Percentiles rank a stretch among this genome's conserved stretches.
Conservation (phyloP, 139 green algal species). For the Trebouxia sp. region DNA sequence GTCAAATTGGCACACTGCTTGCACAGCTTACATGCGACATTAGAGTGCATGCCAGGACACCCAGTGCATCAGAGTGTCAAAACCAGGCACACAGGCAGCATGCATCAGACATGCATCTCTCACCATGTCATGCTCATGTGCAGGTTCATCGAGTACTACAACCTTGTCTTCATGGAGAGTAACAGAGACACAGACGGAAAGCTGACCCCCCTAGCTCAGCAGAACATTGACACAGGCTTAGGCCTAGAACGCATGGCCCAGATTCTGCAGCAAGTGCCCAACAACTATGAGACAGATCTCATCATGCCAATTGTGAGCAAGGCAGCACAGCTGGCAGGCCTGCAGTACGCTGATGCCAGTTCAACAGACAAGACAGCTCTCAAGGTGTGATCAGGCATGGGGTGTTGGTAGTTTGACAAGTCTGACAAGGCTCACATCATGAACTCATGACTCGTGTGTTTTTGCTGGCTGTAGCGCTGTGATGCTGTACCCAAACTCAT, state of each 20-base stretch:
- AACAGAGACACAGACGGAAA: conserved; percentile 71
- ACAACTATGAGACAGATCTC: conserved; percentile 97
- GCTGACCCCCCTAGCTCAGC: conserved; percentile 73
- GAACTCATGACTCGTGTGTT: no score
- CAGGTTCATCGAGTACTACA: conserved; percentile 83
- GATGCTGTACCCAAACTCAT: no score
- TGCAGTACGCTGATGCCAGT: conserved; percentile 65
- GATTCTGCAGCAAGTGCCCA: conserved; percentile 85
- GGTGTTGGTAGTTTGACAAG: no score
- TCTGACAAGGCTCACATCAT: no score
- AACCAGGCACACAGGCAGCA: no score
- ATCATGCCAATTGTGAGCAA: conserved; percentile 85
- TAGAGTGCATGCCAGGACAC: no score
- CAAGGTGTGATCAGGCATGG: conserved; percentile 58
- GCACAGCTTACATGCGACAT: no score
- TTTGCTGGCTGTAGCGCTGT: no score
- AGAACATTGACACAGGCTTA: conserved; percentile 97
- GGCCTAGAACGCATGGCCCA: conserved; percentile 94
- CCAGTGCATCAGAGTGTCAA: no score
- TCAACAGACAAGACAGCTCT: conserved; percentile 56
- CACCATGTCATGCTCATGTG: conserved; percentile 3
- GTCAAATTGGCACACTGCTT: no score
- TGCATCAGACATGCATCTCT: no score
- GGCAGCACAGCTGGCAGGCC: conserved; percentile 67
- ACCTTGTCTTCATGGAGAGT: conserved; percentile 85